Evolutionary conservation across 345 rosid species (phyloP).

Genomic region (Carallia pectinifolia): DNA sequence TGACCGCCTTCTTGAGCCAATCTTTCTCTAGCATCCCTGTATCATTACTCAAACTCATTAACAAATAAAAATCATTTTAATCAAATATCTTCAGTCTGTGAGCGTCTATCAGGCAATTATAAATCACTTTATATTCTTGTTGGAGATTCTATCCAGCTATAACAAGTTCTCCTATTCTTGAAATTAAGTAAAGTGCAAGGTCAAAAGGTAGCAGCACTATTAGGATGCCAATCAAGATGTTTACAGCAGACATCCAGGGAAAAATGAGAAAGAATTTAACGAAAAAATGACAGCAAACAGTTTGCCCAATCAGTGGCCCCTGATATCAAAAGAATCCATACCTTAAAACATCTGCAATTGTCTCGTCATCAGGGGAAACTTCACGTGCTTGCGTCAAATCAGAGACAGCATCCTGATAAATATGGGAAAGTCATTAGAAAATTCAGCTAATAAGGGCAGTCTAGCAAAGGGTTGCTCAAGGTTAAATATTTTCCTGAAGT

Average conservation of each 20-base stretch:
- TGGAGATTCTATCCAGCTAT: too few species aligned
- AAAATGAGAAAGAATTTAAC: too few species aligned
- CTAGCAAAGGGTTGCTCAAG: not conserved
- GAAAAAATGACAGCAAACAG: too few species aligned
- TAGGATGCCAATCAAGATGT: too few species aligned
- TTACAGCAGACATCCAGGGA: too few species aligned
- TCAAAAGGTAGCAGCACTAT: too few species aligned
- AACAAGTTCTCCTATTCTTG: too few species aligned
- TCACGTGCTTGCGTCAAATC: constrained; percentile 79
- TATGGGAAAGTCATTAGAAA: constrained; percentile 13
- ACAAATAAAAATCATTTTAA: not conserved
- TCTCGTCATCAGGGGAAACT: constrained; percentile 84
- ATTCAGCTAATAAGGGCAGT: not conserved
- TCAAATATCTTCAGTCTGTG: not conserved
- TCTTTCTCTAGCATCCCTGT: constrained; percentile 58
- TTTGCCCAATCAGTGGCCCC: too few species aligned
- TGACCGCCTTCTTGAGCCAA: constrained; percentile 48
- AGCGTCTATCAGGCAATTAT: too few species aligned
- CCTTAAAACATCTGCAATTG: constrained; percentile 77
- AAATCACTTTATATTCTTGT: too few species aligned
- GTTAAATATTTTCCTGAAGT: not conserved
- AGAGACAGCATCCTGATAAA: constrained; percentile 71
- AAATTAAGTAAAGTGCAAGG: too few species aligned
- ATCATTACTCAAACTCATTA: constrained; percentile 17
- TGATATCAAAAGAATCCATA: constrained; percentile 15